Percentiles rank a stretch among this genome's conserved stretches.
These are phyloP conservation scores for Russula ochroleuca DNA, from an alignment of 768 basidiomycete species.

Conservation along the genomic window DNA sequence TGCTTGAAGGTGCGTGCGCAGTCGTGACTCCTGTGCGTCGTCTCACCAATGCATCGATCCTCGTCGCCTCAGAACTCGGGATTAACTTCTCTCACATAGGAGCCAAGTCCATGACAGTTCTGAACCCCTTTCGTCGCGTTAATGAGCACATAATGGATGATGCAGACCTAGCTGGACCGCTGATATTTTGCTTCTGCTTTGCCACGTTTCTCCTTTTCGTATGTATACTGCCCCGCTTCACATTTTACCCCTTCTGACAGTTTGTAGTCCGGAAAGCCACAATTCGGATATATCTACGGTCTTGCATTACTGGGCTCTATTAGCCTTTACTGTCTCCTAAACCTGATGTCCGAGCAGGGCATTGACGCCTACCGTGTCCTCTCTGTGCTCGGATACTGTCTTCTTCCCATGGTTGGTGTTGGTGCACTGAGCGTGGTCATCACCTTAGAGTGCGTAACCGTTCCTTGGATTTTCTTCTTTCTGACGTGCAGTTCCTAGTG, in stretches of 20 bases:
- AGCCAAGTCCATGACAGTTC: constrained; percentile 88
- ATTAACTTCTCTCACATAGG: constrained; percentile 97
- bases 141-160: constrained; percentile 98
- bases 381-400: constrained; percentile 93
- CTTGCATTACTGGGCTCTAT: constrained; percentile 91
- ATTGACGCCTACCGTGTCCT: constrained; percentile 95
- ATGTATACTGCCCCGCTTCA: constrained; percentile 35
- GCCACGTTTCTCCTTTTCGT: constrained; percentile 90
- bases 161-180: constrained; percentile 93
- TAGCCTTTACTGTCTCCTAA: constrained; percentile 90
- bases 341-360: constrained; percentile 92
- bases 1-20: constrained; percentile 75
- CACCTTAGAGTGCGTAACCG: constrained; percentile 72
- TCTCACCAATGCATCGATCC: constrained; percentile 2
- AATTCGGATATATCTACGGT: constrained; percentile 98
- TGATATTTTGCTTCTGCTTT: constrained; percentile 93
- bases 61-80: constrained; percentile 67
- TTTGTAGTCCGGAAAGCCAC: constrained; percentile 89
- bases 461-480: constrained; percentile 11
- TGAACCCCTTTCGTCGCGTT: constrained; percentile 82
- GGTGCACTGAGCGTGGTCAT: constrained; percentile 83
- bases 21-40: not conserved
- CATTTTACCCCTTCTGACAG: not conserved
- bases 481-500: constrained; percentile 43
- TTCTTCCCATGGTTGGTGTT: constrained; percentile 94